phyloP scores from a whole-genome alignment of 108 stramenopile species.

The Pelagomonas calceolata region DNA sequence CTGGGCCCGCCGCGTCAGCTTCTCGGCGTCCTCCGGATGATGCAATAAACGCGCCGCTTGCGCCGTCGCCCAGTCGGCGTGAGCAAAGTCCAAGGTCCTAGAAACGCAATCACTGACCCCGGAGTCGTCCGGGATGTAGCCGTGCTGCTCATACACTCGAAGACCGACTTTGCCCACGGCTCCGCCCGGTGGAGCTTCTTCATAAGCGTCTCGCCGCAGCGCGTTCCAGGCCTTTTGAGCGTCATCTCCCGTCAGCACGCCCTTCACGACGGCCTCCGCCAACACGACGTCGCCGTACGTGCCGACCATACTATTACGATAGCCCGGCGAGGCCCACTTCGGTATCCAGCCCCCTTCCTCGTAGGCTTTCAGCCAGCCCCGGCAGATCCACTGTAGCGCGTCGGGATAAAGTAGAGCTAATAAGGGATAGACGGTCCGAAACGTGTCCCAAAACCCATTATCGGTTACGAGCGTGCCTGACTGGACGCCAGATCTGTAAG shows the following conservation, averaged over 20 bases:
- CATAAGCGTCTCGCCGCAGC: constrained; percentile 9
- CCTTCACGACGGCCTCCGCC: constrained; percentile 25
- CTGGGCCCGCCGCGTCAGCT: constrained; percentile 1
- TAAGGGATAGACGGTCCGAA: constrained; percentile 25
- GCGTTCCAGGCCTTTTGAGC: constrained; percentile 5
- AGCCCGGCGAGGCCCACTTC: constrained; percentile 27
- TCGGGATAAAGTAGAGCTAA: constrained; percentile 16
- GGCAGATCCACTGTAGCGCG: constrained; percentile 6
- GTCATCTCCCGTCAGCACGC: constrained; percentile 10
- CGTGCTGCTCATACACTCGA: constrained; percentile 6
- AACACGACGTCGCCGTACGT: constrained; percentile 25
- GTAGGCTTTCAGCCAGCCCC: constrained; percentile 25
- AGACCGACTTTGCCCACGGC: constrained; percentile 5
- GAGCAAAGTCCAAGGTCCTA: constrained; percentile 18
- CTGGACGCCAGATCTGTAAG: constrained; percentile 6
- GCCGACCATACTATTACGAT: constrained; percentile 21
- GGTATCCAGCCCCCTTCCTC: constrained; percentile 22
- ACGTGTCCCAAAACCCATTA: constrained; percentile 33
- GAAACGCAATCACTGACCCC: constrained; percentile 10
- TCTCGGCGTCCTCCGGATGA: not conserved
- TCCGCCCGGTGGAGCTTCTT: not conserved
- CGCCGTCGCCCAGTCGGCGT: constrained; percentile 24
- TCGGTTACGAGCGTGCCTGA: constrained; percentile 19
- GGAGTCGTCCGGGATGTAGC: constrained; percentile 10
- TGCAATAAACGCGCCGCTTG: constrained; percentile 3